These are phyloP conservation scores for Russula brevipes DNA, from an alignment of 768 basidiomycete genomes.

Conservation along the genomic window DNA sequence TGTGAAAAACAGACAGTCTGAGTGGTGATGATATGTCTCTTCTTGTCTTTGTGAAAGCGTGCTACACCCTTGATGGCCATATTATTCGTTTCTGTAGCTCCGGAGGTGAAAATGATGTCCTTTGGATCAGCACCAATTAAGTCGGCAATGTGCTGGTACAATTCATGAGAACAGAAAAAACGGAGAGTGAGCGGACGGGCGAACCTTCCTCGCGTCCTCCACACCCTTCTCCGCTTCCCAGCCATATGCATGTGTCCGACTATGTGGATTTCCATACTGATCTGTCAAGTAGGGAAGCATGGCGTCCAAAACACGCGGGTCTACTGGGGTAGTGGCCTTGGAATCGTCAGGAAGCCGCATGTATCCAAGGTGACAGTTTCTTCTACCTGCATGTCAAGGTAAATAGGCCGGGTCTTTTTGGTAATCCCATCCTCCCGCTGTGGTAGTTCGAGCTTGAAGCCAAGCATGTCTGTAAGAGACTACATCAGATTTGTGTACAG, in stretches of 20 bases:
- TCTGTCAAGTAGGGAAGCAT: conserved; percentile 96
- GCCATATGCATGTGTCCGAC: conserved; percentile 96
- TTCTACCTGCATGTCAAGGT: conserved; percentile 91
- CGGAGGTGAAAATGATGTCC: conserved; percentile 96
- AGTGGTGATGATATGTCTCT: conserved; percentile 88
- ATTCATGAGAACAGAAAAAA: not conserved
- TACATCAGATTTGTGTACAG: conserved; percentile 2
- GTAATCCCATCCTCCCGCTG: conserved; percentile 51
- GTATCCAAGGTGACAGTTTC: not conserved
- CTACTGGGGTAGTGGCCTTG: conserved; percentile 95
- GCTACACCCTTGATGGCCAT: conserved; percentile 97
- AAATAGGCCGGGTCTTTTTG: conserved; percentile 80
- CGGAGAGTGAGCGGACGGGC: conserved; percentile 9
- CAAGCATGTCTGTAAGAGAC: conserved; percentile 68
- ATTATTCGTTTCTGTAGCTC: conserved; percentile 97
- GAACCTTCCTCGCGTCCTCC: conserved; percentile 83
- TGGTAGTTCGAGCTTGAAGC: conserved; percentile 72
- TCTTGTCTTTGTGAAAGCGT: conserved; percentile 90
- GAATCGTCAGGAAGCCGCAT: conserved; percentile 6
- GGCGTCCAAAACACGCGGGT: conserved; percentile 92
- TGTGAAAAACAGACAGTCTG: conserved; percentile 64
- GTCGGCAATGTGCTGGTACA: conserved; percentile 74
- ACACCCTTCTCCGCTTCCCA: conserved; percentile 98
- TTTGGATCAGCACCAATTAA: conserved; percentile 92
- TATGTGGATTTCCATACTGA: conserved; percentile 97